Percentiles rank a stretch among this genome's conserved stretches.
Evolutionary conservation across 2,329 filamentous ascomycete genomes (phyloP).

Genomic region (Apiospora saccharicola): DNA sequence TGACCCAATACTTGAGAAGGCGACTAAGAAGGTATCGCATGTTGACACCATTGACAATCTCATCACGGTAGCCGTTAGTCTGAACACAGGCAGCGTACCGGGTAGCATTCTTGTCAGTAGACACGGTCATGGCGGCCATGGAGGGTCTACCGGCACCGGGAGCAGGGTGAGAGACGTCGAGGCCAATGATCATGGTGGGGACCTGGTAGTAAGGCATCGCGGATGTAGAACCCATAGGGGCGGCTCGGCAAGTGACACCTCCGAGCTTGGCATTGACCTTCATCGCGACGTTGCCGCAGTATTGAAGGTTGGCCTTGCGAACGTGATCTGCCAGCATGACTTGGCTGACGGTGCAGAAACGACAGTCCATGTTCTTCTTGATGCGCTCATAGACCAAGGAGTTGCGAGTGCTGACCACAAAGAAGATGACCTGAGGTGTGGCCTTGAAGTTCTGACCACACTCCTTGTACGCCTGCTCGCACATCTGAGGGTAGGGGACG

Average conservation of each 20-base stretch:
- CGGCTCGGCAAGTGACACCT: conserved; percentile 70
- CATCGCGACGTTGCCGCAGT: conserved; percentile 93
- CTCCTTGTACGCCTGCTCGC: conserved; percentile 62
- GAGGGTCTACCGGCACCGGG: conserved; percentile 74
- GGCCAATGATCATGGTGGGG: conserved; percentile 85
- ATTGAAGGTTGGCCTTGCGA: conserved; percentile 75
- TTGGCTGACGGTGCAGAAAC: conserved; percentile 84
- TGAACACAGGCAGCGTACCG: conserved; percentile 81
- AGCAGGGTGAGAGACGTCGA: conserved; percentile 86
- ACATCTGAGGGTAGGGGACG: conserved; percentile 56
- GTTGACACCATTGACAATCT: conserved; percentile 77
- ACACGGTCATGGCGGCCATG: conserved; percentile 87
- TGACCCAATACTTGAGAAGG: conserved; percentile 71
- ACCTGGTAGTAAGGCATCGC: conserved; percentile 50
- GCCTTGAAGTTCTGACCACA: conserved; percentile 60
- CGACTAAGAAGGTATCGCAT: conserved; percentile 70
- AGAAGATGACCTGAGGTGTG: conserved; percentile 79
- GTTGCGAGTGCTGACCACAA: conserved; percentile 77
- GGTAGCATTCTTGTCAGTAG: conserved; percentile 73
- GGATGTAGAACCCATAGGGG: conserved; percentile 40
- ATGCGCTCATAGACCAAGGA: conserved; percentile 79
- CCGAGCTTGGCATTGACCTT: conserved; percentile 97
- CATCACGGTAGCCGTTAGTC: conserved; percentile 82
- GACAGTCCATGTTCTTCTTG: conserved; percentile 89
- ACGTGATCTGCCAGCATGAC: conserved; percentile 79